Base-by-base conservation (phyloP, 345 rosid species). In the Moringa oleifera region DNA sequence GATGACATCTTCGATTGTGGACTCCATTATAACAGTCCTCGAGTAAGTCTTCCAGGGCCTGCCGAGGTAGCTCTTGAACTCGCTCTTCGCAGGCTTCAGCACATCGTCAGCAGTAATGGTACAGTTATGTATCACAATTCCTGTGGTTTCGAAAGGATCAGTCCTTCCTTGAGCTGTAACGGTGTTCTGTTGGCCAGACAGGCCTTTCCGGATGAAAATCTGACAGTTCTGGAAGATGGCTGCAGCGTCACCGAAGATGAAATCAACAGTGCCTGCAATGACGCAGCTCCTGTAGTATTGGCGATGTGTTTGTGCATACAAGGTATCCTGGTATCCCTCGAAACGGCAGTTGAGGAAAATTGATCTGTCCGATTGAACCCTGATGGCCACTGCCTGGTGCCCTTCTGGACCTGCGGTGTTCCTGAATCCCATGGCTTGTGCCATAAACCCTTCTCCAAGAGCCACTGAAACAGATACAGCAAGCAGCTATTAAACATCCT, bases 201-300 rank as follows among this genome's bases (percentile, higher is more conserved):
- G 25, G 2, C 91, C 90, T 71, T 86, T 93, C 64, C 89, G 70
- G 19, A 85, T 70, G 4, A 67, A 53, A 41, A 93, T 79, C 59
- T 64, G 58, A 60, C 96, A 90, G 79, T 88, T 90, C 59, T 93
- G 98, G 62, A 93, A 83, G 47, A 93, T 41, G 0, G 89, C 90
- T 0, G 94, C 70, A 0, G 98, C 96, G 18, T 93, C 98, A 0
- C 98, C 98, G 6, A 93, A 90, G 57, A 93, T 87, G 80, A 93
- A 87, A 53, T 93, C 98, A 1, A 86, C 56, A 0, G 96, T 90
- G 6, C 98, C 98, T 0, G 75, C 0, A 15, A 92, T 71, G 45
- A 90, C 83, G 45, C 95, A 89, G 70, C 86, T 79, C 28, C 81
- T 68, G 73, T 84, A 92, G 71, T 68, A 89, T 51, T 92, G 97